Evolutionary conservation across 768 basidiomycete species (phyloP).

Genomic region (Trametes sanguinea): DNA sequence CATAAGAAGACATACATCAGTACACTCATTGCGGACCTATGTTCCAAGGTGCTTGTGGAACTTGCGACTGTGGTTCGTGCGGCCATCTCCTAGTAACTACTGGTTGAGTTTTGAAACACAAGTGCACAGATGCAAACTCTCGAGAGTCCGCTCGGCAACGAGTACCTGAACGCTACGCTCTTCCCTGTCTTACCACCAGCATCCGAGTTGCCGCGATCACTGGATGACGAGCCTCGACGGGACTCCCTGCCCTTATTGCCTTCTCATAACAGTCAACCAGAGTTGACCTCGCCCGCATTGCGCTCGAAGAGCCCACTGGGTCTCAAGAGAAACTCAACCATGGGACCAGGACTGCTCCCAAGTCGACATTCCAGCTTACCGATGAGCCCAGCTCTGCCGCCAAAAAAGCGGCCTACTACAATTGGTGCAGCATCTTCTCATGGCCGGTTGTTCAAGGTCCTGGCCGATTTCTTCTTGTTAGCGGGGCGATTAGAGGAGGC

Average conservation of each 20-base stretch:
- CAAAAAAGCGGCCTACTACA: slow-evolving; percentile 63
- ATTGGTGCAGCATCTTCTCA: slow-evolving; percentile 75
- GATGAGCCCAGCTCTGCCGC: slow-evolving; percentile 30
- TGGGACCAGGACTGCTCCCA: slow-evolving; percentile 31
- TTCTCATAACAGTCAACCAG: slow-evolving; percentile 57
- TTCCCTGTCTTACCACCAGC: slow-evolving; percentile 63
- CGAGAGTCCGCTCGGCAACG: slow-evolving; percentile 84
- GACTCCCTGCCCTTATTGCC: slow-evolving; percentile 50
- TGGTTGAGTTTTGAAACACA: slow-evolving; percentile 1
- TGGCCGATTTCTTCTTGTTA: slow-evolving; percentile 86
- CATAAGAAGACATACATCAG: slow-evolving; percentile 88
- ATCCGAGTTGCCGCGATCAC: slow-evolving; percentile 59
- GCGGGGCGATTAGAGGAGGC: slow-evolving; percentile 87
- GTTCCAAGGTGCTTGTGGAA: slow-evolving; percentile 83
- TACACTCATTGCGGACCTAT: slow-evolving; percentile 85
- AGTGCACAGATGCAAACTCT: slow-evolving; percentile 64
- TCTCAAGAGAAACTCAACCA: slow-evolving; percentile 59
- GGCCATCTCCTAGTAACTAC: neutral
- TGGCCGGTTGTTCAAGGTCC: slow-evolving; percentile 83
- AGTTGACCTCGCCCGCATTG: slow-evolving; percentile 39
- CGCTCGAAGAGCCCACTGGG: slow-evolving; percentile 34
- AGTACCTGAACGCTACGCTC: slow-evolving; percentile 72
- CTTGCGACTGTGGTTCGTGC: slow-evolving; percentile 78
- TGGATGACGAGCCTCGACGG: slow-evolving; percentile 48
- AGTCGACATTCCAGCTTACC: slow-evolving; percentile 58